A percentile compares a stretch with the other conserved stretches of the same genome.
phyloP scores from a whole-genome alignment of 2,329 filamentous ascomycete genomes.

The Scolecobasidium constrictum region DNA sequence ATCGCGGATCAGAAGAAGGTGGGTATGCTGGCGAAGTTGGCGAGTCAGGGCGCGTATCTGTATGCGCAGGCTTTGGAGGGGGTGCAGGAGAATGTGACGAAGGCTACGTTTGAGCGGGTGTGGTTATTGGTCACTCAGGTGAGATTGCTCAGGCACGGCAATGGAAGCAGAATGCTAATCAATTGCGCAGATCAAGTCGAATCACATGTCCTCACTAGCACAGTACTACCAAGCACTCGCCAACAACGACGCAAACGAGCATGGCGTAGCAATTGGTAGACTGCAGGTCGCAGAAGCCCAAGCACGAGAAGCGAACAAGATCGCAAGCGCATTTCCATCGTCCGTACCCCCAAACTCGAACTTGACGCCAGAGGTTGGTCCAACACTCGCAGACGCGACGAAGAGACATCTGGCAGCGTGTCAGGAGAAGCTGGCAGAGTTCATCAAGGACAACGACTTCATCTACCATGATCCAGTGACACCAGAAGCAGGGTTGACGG shows the following conservation, averaged over 20 bases:
- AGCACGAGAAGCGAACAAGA: conserved; percentile 65
- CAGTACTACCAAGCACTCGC: conserved; percentile 90
- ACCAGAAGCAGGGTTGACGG: conserved; percentile 66
- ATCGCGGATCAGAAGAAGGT: conserved; percentile 86
- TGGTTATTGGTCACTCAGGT: conserved; percentile 80
- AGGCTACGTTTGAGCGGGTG: conserved; percentile 85
- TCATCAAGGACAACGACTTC: conserved; percentile 91
- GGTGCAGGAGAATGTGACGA: conserved; percentile 83
- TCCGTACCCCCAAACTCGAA: conserved; percentile 74
- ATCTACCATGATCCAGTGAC: conserved; percentile 94
- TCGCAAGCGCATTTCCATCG: conserved; percentile 69
- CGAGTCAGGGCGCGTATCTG: conserved; percentile 79
- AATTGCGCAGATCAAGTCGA: conserved; percentile 55
- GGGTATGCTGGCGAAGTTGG: conserved; percentile 81
- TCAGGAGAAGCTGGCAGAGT: conserved; percentile 65
- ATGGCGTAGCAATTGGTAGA: conserved; percentile 75
- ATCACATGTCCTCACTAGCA: conserved; percentile 72
- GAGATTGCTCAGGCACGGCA: conserved; percentile 19
- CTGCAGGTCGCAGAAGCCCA: conserved; percentile 70
- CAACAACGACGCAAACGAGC: conserved; percentile 78
- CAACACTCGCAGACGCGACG: conserved; percentile 64
- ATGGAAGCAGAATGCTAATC: background rate
- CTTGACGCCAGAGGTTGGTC: conserved; percentile 66
- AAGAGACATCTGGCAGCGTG: conserved; percentile 73
- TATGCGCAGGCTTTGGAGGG: conserved; percentile 84